These are phyloP conservation scores for Trametes versicolor DNA, from an alignment of 1,284 basidiomycete genomes.

Conservation along the genomic window DNA sequence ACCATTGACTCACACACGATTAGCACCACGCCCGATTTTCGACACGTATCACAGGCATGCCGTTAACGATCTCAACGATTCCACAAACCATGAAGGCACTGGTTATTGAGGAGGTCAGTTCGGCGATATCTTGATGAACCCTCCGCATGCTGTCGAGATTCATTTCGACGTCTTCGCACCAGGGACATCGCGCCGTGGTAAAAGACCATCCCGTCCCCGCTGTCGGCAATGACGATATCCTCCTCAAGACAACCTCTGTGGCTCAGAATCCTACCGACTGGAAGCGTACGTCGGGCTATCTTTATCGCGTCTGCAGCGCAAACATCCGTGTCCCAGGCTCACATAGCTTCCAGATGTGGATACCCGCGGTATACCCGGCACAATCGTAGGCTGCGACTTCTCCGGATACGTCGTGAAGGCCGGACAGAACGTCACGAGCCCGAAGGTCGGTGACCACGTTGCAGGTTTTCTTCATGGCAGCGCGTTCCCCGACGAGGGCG, in stretches of 20 bases:
- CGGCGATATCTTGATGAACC: not conserved
- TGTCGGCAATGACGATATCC: slow-evolving; percentile 39
- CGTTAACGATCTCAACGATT: not conserved
- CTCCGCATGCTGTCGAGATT: no score
- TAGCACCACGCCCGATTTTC: no score
- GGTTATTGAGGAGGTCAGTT: slow-evolving; percentile 30
- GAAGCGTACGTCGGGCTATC: slow-evolving; percentile 34
- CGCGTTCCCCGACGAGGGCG: slow-evolving; percentile 42
- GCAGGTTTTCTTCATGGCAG: slow-evolving; percentile 40
- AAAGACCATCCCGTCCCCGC: slow-evolving; percentile 40
- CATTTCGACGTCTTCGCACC: no score
- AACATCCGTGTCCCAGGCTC: not conserved
- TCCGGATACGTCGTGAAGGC: slow-evolving; percentile 37
- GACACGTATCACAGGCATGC: no score
- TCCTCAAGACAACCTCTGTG: slow-evolving; percentile 38
- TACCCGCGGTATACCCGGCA: slow-evolving; percentile 24
- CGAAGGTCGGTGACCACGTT: slow-evolving; percentile 39
- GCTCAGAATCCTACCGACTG: slow-evolving; percentile 44
- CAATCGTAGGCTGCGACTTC: slow-evolving; percentile 40
- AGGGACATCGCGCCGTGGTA: slow-evolving; percentile 32
- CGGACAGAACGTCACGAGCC: slow-evolving; percentile 34
- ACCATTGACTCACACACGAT: no score
- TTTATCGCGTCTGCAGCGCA: not conserved
- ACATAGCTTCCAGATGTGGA: not conserved
- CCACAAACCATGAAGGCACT: slow-evolving; percentile 35